These are phyloP conservation scores for Vickermania ingenoplastis DNA, from an alignment of 208 protist species.

Conservation along the genomic window DNA sequence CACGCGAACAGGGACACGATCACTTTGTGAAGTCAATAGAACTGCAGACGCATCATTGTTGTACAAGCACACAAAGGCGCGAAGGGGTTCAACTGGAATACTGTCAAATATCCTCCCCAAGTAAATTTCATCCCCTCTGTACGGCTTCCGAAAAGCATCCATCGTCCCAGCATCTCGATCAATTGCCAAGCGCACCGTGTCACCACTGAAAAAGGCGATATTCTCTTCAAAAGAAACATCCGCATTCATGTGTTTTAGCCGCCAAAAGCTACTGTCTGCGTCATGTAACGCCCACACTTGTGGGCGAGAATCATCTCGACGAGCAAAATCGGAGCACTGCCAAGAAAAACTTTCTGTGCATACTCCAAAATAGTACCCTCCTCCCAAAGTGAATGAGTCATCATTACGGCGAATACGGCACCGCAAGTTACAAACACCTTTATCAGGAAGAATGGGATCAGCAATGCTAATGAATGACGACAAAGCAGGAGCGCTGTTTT, in stretches of 20 bases:
- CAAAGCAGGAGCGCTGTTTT: not conserved
- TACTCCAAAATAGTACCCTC: conserved; percentile 85
- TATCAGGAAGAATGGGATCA: conserved; percentile 39
- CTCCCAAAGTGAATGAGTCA: conserved; percentile 81
- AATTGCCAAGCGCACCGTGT: conserved; percentile 76
- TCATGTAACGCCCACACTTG: conserved; percentile 88
- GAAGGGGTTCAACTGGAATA: conserved; percentile 51
- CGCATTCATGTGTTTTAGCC: conserved; percentile 59
- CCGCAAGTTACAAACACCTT: conserved; percentile 40
- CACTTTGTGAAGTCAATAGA: conserved; percentile 54
- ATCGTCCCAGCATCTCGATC: conserved; percentile 68
- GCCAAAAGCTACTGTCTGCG: conserved; percentile 81
- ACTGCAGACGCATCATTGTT: conserved; percentile 86
- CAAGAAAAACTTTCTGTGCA: conserved; percentile 60
- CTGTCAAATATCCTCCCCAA: conserved; percentile 82
- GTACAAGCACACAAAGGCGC: conserved; percentile 83
- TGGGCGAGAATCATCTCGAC: conserved; percentile 7
- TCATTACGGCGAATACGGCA: conserved; percentile 79
- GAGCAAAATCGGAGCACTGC: conserved; percentile 60
- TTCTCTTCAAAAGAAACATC: conserved; percentile 54
- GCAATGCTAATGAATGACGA: conserved; percentile 84
- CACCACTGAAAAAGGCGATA: conserved; percentile 84
- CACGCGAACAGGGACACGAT: conserved; percentile 40
- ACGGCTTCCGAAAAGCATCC: conserved; percentile 74
- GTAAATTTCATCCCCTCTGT: conserved; percentile 58